phyloP scores from a whole-genome alignment of 2,329 filamentous ascomycete genomes.

The Xylaria sp. region DNA sequence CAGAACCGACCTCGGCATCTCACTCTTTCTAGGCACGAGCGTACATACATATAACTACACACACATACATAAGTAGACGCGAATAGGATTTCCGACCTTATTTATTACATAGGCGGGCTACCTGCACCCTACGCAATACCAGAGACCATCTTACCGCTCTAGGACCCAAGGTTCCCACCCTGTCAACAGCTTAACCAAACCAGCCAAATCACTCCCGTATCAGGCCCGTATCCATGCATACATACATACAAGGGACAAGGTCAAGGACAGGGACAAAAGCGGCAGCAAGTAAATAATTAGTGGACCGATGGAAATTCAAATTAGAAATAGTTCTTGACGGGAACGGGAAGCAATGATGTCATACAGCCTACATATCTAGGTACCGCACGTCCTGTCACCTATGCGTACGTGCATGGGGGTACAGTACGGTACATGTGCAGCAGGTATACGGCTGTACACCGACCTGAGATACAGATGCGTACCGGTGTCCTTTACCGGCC shows the following conservation, averaged over 20 bases:
- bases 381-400: neutral
- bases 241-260: neutral
- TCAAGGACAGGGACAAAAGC: too few species aligned
- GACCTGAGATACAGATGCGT: neutral
- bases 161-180: neutral
- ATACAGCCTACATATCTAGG: neutral
- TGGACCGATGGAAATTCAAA: conserved; percentile 10
- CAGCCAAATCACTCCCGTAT: neutral
- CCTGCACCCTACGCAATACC: neutral
- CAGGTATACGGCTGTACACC: neutral
- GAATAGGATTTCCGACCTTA: neutral
- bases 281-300: neutral
- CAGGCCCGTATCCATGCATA: neutral
- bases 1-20: conserved; percentile 8
- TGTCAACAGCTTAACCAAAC: neutral
- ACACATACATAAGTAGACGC: too few species aligned
- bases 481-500: neutral
- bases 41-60: neutral
- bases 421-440: neutral
- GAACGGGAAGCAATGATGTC: conserved; percentile 16
- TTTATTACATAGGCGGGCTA: too few species aligned
- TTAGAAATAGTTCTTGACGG: conserved; percentile 13
- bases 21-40: neutral
- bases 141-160: neutral
- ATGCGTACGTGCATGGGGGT: neutral